Evolutionary conservation across 2,329 filamentous ascomycete species (phyloP).

Genomic region (Metarhizium humberi): DNA sequence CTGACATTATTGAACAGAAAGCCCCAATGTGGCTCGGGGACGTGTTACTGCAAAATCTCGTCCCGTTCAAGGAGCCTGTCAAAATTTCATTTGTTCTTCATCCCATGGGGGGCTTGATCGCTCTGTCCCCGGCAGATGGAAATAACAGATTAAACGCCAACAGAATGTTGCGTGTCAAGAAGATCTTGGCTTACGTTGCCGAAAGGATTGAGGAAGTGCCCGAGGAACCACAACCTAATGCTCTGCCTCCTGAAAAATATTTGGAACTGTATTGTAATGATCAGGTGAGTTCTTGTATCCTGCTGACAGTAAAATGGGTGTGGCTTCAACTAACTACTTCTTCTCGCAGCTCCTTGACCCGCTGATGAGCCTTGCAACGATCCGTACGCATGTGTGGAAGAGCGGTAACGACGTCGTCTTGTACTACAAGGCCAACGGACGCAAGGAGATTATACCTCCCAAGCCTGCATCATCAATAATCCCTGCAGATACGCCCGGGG

Average conservation of each 20-base stretch:
- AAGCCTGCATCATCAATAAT: conserved; percentile 7
- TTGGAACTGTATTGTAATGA: conserved; percentile 92
- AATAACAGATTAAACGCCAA: conserved; percentile 94
- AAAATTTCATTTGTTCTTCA: conserved; percentile 94
- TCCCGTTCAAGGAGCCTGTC: conserved; percentile 80
- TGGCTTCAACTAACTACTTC: conserved; percentile 6
- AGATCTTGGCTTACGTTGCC: conserved; percentile 85
- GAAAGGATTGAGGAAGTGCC: conserved; percentile 76
- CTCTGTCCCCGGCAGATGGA: conserved; percentile 64
- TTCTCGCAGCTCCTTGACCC: conserved; percentile 52
- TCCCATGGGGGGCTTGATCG: conserved; percentile 66
- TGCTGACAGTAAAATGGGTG: background rate
- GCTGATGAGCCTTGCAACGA: conserved; percentile 87
- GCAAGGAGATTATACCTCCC: conserved; percentile 44
- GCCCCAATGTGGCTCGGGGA: conserved; percentile 91
- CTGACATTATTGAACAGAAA: conserved; percentile 74
- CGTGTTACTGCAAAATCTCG: conserved; percentile 71
- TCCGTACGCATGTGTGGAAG: conserved; percentile 89
- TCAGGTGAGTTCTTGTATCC: conserved; percentile 48
- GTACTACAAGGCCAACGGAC: conserved; percentile 87
- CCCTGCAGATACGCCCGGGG: conserved; percentile 13
- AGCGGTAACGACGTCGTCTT: conserved; percentile 87
- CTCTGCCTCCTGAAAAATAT: conserved; percentile 79
- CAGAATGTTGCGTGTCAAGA: conserved; percentile 89
- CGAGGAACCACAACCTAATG: conserved; percentile 47